Conservation (phyloP, 352 stramenopile species). For the Pythium brachiatum region DNA sequence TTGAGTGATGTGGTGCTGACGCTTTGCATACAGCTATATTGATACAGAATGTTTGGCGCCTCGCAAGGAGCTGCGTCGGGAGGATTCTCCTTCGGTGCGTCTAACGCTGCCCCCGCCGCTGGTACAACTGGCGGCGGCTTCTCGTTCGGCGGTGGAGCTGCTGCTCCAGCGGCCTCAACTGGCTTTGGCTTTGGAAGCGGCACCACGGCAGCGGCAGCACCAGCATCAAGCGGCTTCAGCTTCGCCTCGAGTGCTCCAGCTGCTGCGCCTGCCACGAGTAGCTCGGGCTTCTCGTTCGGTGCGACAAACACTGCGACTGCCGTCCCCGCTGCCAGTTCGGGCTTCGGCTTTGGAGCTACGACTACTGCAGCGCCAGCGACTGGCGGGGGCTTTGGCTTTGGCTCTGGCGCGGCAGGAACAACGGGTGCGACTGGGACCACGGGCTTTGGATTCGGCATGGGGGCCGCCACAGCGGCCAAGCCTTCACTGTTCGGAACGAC, state of each 20-base stretch:
- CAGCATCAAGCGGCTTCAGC: constrained; percentile 27
- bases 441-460: constrained; percentile 24
- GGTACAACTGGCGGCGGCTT: constrained; percentile 25
- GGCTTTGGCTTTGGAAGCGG: constrained; percentile 30
- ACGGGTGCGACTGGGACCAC: constrained; percentile 7
- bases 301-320: constrained; percentile 20
- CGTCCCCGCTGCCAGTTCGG: constrained; percentile 22
- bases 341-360: constrained; percentile 25
- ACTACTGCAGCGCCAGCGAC: constrained; percentile 23
- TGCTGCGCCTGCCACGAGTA: constrained; percentile 21
- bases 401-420: constrained; percentile 23
- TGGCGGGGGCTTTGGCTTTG: constrained; percentile 41
- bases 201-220: constrained; percentile 9
- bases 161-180: constrained; percentile 8
- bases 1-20: neutral
- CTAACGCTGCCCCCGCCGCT: constrained; percentile 16
- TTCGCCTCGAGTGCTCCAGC: constrained; percentile 28
- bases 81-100: constrained; percentile 49
- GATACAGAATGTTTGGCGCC: constrained; percentile 45
- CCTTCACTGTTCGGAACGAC: constrained; percentile 17
- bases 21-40: neutral
- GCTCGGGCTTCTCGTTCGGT: constrained; percentile 57
- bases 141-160: constrained; percentile 29
- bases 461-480: constrained; percentile 9
- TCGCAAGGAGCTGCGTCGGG: constrained; percentile 30